These are phyloP conservation scores for Solanum arcanum DNA, from an alignment of 257 asterid species.

Conservation along the genomic window DNA sequence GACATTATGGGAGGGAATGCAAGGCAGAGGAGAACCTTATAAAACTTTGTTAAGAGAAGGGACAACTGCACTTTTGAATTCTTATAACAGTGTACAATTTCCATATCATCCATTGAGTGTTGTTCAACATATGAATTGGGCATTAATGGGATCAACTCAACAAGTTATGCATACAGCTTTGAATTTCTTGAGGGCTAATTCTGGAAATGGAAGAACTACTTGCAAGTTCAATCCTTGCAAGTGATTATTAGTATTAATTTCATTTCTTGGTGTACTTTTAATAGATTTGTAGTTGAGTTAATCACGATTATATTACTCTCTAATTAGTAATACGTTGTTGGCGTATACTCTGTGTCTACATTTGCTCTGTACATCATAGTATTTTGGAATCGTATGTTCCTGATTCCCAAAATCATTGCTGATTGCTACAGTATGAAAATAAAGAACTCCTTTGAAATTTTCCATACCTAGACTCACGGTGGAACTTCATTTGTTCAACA, in stretches of 20 bases:
- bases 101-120: conserved; percentile 60
- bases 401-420: not conserved
- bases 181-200: conserved; percentile 68
- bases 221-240: conserved; percentile 67
- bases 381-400: not conserved
- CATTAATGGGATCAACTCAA: conserved; percentile 50
- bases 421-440: not conserved
- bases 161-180: conserved; percentile 58
- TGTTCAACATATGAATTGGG: conserved; percentile 48
- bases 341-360: not conserved
- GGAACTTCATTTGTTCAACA: not conserved
- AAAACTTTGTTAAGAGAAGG: conserved; percentile 79
- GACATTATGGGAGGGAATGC: conserved; percentile 46
- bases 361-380: not conserved
- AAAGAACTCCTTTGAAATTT: not conserved
- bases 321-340: not conserved
- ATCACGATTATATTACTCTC: not conserved
- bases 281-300: not conserved
- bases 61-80: conserved; percentile 76
- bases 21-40: conserved; percentile 81
- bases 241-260: conserved; percentile 10
- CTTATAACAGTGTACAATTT: conserved; percentile 59
- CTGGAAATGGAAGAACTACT: conserved; percentile 38
- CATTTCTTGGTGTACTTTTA: not conserved
- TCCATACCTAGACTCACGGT: not conserved